Evolutionary conservation across 352 stramenopile species (phyloP), one percentile per base, ranked within the genome.

Genomic region (Phytophthora fragariaefolia): DNA sequence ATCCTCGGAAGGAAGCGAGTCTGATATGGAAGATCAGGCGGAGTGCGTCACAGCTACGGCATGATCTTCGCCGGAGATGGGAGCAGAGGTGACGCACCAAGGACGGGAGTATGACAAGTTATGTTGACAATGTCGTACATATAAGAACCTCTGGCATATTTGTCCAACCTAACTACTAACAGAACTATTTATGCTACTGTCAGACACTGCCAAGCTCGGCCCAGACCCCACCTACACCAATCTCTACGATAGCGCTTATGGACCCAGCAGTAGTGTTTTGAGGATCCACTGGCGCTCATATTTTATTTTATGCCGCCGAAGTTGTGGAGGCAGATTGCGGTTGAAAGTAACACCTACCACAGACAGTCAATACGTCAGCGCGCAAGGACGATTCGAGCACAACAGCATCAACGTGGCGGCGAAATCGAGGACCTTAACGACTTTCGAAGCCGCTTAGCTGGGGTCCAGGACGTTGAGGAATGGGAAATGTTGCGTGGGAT

Each of bases 281-380:
- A 63, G 4, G 32, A 56, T 15, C 51, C 60, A 5, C 23, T 63
- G 20, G 60, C 51, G 2, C 45, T 63, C 5, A 20, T 68, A n/a
- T 68, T 62, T 24, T 67, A 61, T 17, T 67, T 68, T 17, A 38
- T 68, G 30, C 42, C 51, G 4, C 50, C 50, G 2, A 54, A 54
- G 17, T 8, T 66, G 23, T 59, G 58, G 58, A 15, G 2, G 1
- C 58, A 66, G 8, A 53, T 66, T 34, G 49, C 58, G 9, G 13
- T 36, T 10, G 45, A 51, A 13, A 51, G 45, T 23, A 51, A 51
- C 4, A 0, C 0, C 22, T 51, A 51, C 45, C 45, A 51, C 22
- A 32, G 9, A 0, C 24, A 51, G 45, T 34, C 45, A 2, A 51
- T 34, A 4, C 23, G 22, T 4, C 10, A 22, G 23, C 45, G 45